These are phyloP conservation scores for Irpex sp. DNA, from an alignment of 1,284 basidiomycete genomes.

Conservation along the genomic window DNA sequence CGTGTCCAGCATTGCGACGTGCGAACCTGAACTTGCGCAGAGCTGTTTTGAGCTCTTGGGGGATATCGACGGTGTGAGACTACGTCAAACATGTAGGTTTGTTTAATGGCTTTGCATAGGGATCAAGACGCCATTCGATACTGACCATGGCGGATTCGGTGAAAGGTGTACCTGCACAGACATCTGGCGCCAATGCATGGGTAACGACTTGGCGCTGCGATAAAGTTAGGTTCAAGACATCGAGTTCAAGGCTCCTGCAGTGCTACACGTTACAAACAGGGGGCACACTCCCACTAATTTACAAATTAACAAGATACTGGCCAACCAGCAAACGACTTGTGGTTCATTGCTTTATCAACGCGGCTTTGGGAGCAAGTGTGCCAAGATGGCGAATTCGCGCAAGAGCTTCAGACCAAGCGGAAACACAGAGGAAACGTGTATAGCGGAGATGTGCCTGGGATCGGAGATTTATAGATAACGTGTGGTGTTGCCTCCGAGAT, in stretches of 20 bases:
- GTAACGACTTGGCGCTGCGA: neutral
- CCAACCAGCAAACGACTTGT: no score
- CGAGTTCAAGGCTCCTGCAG: neutral
- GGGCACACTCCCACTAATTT: no score
- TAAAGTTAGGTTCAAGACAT: neutral
- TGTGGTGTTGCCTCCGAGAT: neutral
- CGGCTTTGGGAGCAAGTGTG: no score
- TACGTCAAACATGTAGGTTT: conserved; percentile 23
- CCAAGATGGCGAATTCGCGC: no score
- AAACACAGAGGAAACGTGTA: neutral
- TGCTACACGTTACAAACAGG: neutral
- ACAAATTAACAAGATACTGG: no score
- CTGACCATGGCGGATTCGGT: conserved; percentile 20
- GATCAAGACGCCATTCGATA: conserved; percentile 1
- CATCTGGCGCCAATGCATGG: no score
- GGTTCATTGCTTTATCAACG: no score
- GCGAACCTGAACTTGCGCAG: conserved; percentile 84
- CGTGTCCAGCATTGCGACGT: conserved; percentile 61
- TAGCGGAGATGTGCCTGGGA: neutral
- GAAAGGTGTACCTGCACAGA: neutral
- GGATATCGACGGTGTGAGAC: conserved; percentile 83
- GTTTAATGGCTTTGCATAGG: neutral
- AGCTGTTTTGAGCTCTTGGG: conserved; percentile 67
- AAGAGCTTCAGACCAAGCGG: no score
- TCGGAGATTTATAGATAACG: neutral